Conservation (phyloP, 805 yeast species). For the Pichia insulana region DNA sequence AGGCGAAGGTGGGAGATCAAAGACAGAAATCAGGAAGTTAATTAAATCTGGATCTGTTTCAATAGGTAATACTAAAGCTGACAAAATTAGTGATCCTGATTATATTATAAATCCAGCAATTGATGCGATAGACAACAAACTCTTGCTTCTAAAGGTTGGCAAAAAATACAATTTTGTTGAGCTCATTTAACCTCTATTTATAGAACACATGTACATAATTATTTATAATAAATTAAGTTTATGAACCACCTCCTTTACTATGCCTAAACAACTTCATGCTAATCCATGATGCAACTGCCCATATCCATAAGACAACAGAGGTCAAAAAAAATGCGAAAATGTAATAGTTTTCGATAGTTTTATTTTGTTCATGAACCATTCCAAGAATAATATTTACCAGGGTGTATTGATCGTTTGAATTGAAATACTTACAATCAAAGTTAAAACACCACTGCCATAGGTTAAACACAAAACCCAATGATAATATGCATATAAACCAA, state of each 20-base stretch:
- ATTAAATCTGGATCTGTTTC: constrained; percentile 68
- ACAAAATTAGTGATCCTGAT: constrained; percentile 40
- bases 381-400: constrained; percentile 5
- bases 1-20: constrained; percentile 37
- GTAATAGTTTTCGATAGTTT: constrained; percentile 23
- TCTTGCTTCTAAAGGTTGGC: constrained; percentile 66
- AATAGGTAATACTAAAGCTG: constrained; percentile 46
- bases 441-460: constrained; percentile 26
- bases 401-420: neutral
- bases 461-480: constrained; percentile 25
- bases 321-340: constrained; percentile 24
- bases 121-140: constrained; percentile 47
- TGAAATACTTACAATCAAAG: neutral
- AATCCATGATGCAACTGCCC: constrained; percentile 72
- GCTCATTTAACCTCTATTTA: constrained; percentile 15
- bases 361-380: constrained; percentile 4
- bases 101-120: constrained; percentile 36
- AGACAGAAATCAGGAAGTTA: constrained; percentile 33
- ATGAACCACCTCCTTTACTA: constrained; percentile 51
- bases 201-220: neutral
- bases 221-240: neutral
- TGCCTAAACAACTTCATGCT: constrained; percentile 76
- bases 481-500: constrained; percentile 21
- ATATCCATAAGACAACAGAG: constrained; percentile 41
- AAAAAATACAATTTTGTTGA: constrained; percentile 60